These are phyloP conservation scores for Samsoniella hepiali DNA, from an alignment of 2,329 filamentous ascomycete genomes.

Conservation along the genomic window DNA sequence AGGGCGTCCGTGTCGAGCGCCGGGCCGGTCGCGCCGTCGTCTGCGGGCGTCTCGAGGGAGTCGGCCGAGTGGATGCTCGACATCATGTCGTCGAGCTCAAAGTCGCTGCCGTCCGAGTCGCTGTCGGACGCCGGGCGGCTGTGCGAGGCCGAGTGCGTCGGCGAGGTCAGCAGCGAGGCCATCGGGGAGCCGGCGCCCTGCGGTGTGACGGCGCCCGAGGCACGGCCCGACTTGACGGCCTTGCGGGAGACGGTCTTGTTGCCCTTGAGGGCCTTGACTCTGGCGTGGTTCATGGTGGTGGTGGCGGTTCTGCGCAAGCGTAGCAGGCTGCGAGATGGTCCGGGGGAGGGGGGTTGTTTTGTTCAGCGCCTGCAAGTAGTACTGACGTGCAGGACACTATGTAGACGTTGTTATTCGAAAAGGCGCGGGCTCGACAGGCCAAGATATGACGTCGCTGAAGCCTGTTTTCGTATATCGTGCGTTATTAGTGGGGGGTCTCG, in stretches of 20 bases:
- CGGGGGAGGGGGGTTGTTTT: slow-evolving; percentile 24
- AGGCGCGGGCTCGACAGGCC: not conserved
- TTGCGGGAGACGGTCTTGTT: slow-evolving; percentile 72
- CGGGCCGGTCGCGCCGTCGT: slow-evolving; percentile 38
- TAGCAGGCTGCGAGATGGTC: slow-evolving; percentile 6
- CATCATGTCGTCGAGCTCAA: slow-evolving; percentile 42
- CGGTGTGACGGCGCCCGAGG: slow-evolving; percentile 56
- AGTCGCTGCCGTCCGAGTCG: slow-evolving; percentile 45
- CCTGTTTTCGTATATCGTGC: not conserved
- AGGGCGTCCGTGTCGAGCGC: slow-evolving; percentile 60
- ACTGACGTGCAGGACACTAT: not conserved
- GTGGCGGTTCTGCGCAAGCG: not conserved
- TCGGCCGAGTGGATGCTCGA: slow-evolving; percentile 41
- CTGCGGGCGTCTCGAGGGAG: slow-evolving; percentile 52
- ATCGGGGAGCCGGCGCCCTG: slow-evolving; percentile 51
- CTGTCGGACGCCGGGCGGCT: slow-evolving; percentile 62
- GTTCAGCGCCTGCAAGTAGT: not conserved
- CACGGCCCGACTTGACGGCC: slow-evolving; percentile 55
- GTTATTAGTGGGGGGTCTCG: not conserved
- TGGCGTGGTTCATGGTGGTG: slow-evolving; percentile 56
- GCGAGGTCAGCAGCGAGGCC: slow-evolving; percentile 55
- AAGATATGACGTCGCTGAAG: slow-evolving; percentile 10
- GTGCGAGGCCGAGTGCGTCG: slow-evolving; percentile 54
- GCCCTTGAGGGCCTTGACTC: slow-evolving; percentile 66
- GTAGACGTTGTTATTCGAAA: not conserved